Base-by-base conservation (phyloP, 2,329 filamentous ascomycete species). In the Incumbomyces lentus region DNA sequence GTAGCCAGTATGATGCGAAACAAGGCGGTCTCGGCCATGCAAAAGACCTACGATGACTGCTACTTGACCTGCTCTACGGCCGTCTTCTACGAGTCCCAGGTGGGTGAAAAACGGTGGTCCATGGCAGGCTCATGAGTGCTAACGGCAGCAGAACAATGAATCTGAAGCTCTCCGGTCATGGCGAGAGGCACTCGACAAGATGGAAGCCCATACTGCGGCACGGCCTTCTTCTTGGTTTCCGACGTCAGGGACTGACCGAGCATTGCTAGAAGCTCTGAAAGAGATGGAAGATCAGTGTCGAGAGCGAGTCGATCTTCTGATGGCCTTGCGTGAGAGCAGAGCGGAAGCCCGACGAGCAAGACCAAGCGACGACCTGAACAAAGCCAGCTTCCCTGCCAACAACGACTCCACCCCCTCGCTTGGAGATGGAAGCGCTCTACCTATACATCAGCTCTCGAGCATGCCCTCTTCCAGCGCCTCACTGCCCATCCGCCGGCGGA, bases 11-110 rank as follows among this genome's bases (percentile, higher is more conserved):
- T 73, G 69, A 75, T 71, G 64, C 68, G 68, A 62, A 64, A 64
- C 64, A 80, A 79, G 61, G 71, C 73, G 52, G 74, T 81, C 61
- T 80, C 84, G 66, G 80, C 81, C 52, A 79, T 95, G 65, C 90
- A 96, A 70, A 95, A 95, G 76, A 94, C 88, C 47, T 96, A 96
- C 69, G 90, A 96, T 70, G 88, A 96, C 66, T 89, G 85, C 66
- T 95, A 95, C 68, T 70, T 95, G 58, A 88, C 84, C 62, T 95
- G 89, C 68, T 95, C 89, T 12, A 96, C 89, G 1, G 90, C 90
- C 33, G 86, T 95, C 44, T 95, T 95, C 68, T 95, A 95, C 65
- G 92, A 98, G 69, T 80, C 83, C 63, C 84, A 93, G 78, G 88
- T 93, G 68, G 54, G 59, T 29, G 33, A 6, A 31, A 18, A 6